Evolutionary conservation across 345 rosid genomes (phyloP), one percentile per base, ranked within the genome.

Genomic region (Acer campestre): DNA sequence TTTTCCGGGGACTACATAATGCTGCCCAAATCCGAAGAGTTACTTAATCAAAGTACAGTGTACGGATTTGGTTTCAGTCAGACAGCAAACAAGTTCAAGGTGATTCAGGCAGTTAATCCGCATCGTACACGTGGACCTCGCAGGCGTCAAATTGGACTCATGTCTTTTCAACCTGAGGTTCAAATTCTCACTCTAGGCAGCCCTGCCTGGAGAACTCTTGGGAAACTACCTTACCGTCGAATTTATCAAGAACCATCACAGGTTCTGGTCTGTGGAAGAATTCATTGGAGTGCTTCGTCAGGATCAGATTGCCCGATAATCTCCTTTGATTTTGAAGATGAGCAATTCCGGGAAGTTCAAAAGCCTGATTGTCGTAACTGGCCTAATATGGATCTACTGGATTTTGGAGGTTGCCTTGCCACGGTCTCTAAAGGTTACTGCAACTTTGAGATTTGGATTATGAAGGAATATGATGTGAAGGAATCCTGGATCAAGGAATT

Each of bases 51-150:
- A 72, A 75, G 79, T 56, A 82, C 77, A 38, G 84, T 85, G 9
- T 83, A 71, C 35, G 88, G 91, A 63, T 88, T 88, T 78, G 88
- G 88, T 10, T 80, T 77, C 75, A 78, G 77, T 70, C 75, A 82
- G 25, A 44, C 4, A 25, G 78, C 80, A 64, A 64, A 27, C 22
- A 44, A 64, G 18, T 64, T 79, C 84, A 88, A 88, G 80, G 82
- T 35, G 7, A 35, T 35, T 35, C 38, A 35, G 38, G 38, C 38
- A 35, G 38, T 4, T 35, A 35, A 35, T 35, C 38, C 38, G 38
- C 38, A 35, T 3, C 38, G 7, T 35, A 4, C 38, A 35, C 38
- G 38, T 35, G 6, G 7, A 35, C 4, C 6, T 35, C 38, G 38
- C 38, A 35, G 38, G 38, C 38, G 6, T 35, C 38, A 35, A 35